phyloP scores from a whole-genome alignment of 208 protist genomes.

The Trypanosoma boissoni region DNA sequence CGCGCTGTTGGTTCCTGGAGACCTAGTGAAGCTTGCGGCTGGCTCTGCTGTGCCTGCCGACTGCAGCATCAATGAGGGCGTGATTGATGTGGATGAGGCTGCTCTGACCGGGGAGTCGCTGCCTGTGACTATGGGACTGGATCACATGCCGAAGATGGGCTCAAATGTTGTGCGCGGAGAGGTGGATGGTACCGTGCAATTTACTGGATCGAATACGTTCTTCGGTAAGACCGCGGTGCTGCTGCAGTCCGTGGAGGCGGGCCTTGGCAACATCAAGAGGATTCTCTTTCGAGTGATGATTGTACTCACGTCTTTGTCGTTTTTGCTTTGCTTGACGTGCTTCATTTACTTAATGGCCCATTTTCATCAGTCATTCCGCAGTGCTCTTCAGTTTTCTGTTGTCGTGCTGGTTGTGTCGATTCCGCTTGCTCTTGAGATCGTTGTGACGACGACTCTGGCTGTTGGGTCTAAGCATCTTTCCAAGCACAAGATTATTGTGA shows the following conservation, averaged over 20 bases:
- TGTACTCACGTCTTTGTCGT: conserved; percentile 50
- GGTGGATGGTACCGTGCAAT: conserved; percentile 76
- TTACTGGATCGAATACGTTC: conserved; percentile 92
- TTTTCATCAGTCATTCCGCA: conserved; percentile 57
- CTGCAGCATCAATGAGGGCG: conserved; percentile 81
- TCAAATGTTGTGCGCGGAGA: conserved; percentile 83
- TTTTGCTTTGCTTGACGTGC: conserved; percentile 66
- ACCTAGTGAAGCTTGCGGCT: conserved; percentile 88
- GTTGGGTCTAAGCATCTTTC: conserved; percentile 91
- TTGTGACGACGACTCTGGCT: conserved; percentile 83
- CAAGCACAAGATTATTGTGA: conserved; percentile 93
- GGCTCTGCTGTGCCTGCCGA: conserved; percentile 94
- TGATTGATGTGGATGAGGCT: conserved; percentile 93
- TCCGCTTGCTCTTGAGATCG: conserved; percentile 83
- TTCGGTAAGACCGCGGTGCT: conserved; percentile 93
- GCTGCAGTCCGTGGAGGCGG: conserved; percentile 76
- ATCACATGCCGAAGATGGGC: conserved; percentile 91
- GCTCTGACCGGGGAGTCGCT: conserved; percentile 95
- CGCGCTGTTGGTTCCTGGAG: conserved; percentile 88
- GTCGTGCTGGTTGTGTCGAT: conserved; percentile 94
- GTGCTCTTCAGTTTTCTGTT: conserved; percentile 73
- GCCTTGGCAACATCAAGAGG: conserved; percentile 61
- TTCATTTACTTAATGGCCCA: conserved; percentile 77
- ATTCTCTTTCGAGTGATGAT: conserved; percentile 72
- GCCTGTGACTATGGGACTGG: conserved; percentile 85